Evolutionary conservation across 2,329 filamentous ascomycete genomes (phyloP), one percentile per base, ranked within the genome.

Genomic region (Neobulgaria alba): DNA sequence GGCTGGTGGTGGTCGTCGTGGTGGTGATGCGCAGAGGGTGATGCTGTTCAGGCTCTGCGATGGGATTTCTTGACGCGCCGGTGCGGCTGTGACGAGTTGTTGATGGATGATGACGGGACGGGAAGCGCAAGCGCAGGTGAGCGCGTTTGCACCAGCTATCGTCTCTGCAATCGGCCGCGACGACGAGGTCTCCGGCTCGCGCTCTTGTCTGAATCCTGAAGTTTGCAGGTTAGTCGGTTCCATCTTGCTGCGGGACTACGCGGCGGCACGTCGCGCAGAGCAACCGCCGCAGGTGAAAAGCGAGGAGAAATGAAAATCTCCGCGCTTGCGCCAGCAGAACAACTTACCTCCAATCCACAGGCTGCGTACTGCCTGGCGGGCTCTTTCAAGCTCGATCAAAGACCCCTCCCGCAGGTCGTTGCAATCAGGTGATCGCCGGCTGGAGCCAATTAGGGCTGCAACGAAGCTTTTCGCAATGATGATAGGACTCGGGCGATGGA

Each of bases 381-480:
- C 32, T 17, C 39, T 39, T 43, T 47, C 46, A 45, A 43, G 48
- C 29, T 26, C 38, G 15, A 43, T 20, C 29, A 38, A 35, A 20
- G 45, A 58, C 53, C 56, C 56, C 47, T 51, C 47, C 57, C 57
- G 56, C 57, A 58, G 54, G 26, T 39, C 19, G 20, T 29, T 40
- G 39, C 31, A 52, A 55, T 59, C 57, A 59, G 49, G 41, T 47
- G 55, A 58, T 54, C 36, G 38, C n/a, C 19, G 41, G 30, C 15
- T 33, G 46, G 41, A 47, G 43, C 57, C 57, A 59, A 57, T 58
- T 57, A 45, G 37, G 31, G 46, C 44, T 21, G 32, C 38, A 41
- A 55, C 45, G 55, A 53, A 46, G 54, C 41, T 46, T 44, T 45
- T 55, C 41, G 46, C 45, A 49, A 51, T 41, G 47, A 18, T 57